A percentile compares a stretch with the other conserved stretches of the same genome.
phyloP scores from a whole-genome alignment of 2,329 filamentous ascomycete genomes.

The Neofusicoccum ribis region DNA sequence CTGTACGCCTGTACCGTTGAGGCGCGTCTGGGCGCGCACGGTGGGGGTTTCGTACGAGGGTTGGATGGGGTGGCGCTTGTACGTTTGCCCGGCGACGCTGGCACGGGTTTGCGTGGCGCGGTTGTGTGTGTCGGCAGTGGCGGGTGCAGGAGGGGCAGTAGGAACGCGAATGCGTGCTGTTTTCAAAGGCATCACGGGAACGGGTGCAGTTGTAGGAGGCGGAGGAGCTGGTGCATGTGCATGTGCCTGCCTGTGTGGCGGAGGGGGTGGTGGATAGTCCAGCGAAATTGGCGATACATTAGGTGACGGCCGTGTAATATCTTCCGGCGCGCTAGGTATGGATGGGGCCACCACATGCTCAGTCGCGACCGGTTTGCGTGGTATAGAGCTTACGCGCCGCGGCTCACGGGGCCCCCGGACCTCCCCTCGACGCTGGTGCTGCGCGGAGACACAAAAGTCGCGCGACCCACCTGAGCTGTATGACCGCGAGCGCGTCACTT shows the following conservation, averaged over 20 bases:
- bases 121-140: neutral
- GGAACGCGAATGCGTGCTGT: neutral
- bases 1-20: conserved; percentile 12
- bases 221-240: neutral
- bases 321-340: neutral
- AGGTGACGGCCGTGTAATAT: neutral
- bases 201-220: no score
- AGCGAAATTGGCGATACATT: neutral
- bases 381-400: neutral
- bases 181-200: no score
- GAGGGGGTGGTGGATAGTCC: neutral
- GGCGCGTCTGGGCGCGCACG: neutral
- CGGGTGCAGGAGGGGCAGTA: neutral
- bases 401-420: neutral
- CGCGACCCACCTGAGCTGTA: neutral
- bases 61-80: neutral
- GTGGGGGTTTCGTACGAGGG: neutral
- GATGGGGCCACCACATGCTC: neutral
- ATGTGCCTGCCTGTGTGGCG: neutral
- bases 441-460: neutral
- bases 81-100: neutral
- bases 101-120: conserved; percentile 10
- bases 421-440: neutral
- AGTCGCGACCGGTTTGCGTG: neutral
- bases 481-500: neutral